Conservation (phyloP, 1,284 basidiomycete species). For the Pyrrhoderma noxium region DNA sequence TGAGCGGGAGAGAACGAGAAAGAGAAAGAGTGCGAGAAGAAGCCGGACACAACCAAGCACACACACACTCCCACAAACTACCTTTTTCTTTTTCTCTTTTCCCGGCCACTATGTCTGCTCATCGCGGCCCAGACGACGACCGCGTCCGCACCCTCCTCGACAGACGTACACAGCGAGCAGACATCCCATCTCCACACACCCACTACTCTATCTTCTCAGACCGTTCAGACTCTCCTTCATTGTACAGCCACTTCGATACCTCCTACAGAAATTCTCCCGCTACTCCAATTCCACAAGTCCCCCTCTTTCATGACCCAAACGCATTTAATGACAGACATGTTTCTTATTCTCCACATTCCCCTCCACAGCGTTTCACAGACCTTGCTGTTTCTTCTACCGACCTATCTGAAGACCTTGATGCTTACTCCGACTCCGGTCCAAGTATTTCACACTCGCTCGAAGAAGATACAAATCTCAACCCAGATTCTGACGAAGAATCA, state of each 20-base stretch:
- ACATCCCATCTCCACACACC: conserved; percentile 31
- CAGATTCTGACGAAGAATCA: conserved; percentile 26
- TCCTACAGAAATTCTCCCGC: conserved; percentile 26
- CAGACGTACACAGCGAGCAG: conserved; percentile 44
- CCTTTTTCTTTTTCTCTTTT: conserved; percentile 16
- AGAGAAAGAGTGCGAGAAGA: too few relatives aligned
- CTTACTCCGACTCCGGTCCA: conserved; percentile 16
- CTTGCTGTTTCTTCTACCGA: conserved; percentile 48
- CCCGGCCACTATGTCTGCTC: conserved; percentile 17
- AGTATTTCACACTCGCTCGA: conserved; percentile 14
- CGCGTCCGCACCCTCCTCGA: conserved; percentile 46
- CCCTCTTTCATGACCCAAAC: conserved; percentile 23
- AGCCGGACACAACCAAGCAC: too few relatives aligned
- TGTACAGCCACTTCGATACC: conserved; percentile 58
- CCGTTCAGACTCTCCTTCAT: conserved; percentile 58
- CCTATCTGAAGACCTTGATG: conserved; percentile 52
- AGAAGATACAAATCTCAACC: conserved; percentile 28
- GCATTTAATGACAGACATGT: conserved; percentile 20
- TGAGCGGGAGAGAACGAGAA: too few relatives aligned
- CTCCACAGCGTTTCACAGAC: conserved; percentile 39
- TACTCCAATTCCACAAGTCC: conserved; percentile 26
- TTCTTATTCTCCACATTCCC: conserved; percentile 23
- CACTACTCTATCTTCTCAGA: conserved; percentile 48
- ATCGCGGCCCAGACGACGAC: conserved; percentile 37
- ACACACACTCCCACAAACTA: conserved; percentile 18